Conservation (phyloP, 2,329 filamentous ascomycete genomes). For the Scopulariopsis brevicaulis region DNA sequence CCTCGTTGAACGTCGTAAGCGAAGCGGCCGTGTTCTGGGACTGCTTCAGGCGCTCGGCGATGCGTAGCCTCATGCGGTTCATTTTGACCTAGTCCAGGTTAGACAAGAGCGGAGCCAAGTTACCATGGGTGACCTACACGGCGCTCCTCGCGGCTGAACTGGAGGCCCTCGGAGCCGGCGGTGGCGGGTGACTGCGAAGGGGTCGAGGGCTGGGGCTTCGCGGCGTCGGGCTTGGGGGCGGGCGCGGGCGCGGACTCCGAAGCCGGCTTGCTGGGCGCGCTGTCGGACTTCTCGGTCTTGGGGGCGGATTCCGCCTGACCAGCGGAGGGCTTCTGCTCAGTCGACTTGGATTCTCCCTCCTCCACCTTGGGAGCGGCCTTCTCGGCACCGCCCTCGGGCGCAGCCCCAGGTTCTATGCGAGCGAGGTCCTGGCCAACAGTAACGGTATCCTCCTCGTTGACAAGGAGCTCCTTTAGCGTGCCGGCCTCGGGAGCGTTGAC, state of each 20-base stretch:
- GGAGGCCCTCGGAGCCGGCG: neutral
- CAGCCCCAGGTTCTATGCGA: slow-evolving; percentile 72
- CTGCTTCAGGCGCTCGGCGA: slow-evolving; percentile 96
- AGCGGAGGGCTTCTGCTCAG: slow-evolving; percentile 43
- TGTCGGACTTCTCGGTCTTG: slow-evolving; percentile 27
- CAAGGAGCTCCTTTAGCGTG: slow-evolving; percentile 83
- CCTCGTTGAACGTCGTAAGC: slow-evolving; percentile 96
- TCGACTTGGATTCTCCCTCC: neutral
- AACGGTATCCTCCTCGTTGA: slow-evolving; percentile 90
- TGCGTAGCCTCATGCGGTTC: slow-evolving; percentile 98
- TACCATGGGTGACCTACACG: slow-evolving; percentile 46
- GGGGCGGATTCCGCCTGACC: slow-evolving; percentile 17
- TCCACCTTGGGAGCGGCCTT: slow-evolving; percentile 17
- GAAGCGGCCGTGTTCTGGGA: slow-evolving; percentile 98
- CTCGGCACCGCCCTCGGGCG: slow-evolving; percentile 29
- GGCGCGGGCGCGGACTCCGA: slow-evolving; percentile 26
- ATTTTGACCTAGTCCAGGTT: slow-evolving; percentile 64
- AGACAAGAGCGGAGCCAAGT: neutral
- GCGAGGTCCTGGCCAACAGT: slow-evolving; percentile 86
- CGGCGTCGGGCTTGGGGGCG: slow-evolving; percentile 20
- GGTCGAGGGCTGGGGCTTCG: slow-evolving; percentile 16
- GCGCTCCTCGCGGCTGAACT: slow-evolving; percentile 65
- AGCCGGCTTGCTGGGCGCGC: slow-evolving; percentile 7
- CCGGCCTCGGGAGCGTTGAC: slow-evolving; percentile 91
- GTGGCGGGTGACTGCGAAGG: neutral